Evolutionary conservation across 2,329 filamentous ascomycete species (phyloP).

Genomic region (Colletotrichum sp.): DNA sequence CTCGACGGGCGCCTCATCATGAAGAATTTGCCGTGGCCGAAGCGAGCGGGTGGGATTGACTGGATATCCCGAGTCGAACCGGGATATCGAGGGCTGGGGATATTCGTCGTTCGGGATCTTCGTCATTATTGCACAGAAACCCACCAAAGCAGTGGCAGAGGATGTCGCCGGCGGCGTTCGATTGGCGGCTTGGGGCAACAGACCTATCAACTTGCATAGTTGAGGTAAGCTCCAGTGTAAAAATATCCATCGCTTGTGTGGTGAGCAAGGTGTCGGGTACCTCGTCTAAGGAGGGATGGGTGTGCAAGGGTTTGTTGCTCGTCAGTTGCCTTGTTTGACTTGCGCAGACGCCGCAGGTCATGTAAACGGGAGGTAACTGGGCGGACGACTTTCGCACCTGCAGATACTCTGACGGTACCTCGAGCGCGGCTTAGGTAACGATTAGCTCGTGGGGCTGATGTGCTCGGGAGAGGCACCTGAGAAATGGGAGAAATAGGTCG

Average conservation of each 20-base stretch:
- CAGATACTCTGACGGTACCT: neutral
- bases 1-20: neutral
- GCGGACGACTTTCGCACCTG: neutral
- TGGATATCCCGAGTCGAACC: neutral
- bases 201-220: neutral
- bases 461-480: neutral
- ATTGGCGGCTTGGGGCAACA: neutral
- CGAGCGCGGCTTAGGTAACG: neutral
- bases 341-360: neutral
- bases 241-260: neutral
- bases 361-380: neutral
- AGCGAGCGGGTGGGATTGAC: neutral
- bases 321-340: neutral
- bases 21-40: neutral
- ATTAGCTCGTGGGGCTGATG: conserved; percentile 12
- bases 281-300: neutral
- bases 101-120: neutral
- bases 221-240: neutral
- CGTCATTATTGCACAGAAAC: conserved; percentile 8
- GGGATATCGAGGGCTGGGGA: neutral
- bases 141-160: neutral
- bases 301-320: neutral
- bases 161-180: conserved; percentile 4
- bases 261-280: neutral
- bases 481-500: neutral